phyloP scores from a whole-genome alignment of 805 yeast genomes.

The Barnettozyma salicaria region DNA sequence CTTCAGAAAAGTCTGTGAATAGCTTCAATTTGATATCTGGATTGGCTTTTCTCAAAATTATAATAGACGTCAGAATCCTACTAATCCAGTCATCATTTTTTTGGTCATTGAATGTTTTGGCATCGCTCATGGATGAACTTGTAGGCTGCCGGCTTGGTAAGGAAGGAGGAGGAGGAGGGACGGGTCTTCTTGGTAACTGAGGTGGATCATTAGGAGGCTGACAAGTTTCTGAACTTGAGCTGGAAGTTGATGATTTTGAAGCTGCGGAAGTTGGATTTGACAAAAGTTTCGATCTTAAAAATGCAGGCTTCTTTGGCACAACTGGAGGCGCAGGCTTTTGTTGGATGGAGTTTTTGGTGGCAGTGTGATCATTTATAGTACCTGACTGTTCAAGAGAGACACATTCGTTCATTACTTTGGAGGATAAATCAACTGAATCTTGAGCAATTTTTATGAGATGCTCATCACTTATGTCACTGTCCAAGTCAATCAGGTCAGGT shows the following conservation, averaged over 20 bases:
- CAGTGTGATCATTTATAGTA: conserved; percentile 15
- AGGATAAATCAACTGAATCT: conserved; percentile 14
- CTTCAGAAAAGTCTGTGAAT: conserved; percentile 22
- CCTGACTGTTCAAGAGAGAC: conserved; percentile 35
- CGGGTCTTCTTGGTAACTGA: conserved; percentile 26
- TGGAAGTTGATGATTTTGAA: neutral
- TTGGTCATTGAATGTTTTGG: conserved; percentile 34
- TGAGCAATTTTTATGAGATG: conserved; percentile 15
- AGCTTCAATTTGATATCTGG: conserved; percentile 15
- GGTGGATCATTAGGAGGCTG: conserved; percentile 11
- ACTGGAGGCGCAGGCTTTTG: conserved; percentile 21
- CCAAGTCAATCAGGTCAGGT: conserved; percentile 23
- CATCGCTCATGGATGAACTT: conserved; percentile 3
- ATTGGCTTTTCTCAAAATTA: conserved; percentile 18
- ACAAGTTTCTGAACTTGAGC: conserved; percentile 4
- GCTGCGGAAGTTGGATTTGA: conserved; percentile 4
- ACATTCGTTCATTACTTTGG: conserved; percentile 19
- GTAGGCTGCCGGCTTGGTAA: conserved; percentile 1
- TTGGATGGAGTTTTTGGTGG: conserved; percentile 2
- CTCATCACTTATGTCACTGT: conserved; percentile 21
- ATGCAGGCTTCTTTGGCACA: conserved; percentile 22
- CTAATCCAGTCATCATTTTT: conserved; percentile 51
- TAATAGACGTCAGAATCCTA: conserved; percentile 33
- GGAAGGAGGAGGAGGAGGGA: conserved; percentile 28
- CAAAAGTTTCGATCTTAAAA: conserved; percentile 10